phyloP scores from a whole-genome alignment of 2,329 filamentous ascomycete genomes.

The Talaromyces sp. region DNA sequence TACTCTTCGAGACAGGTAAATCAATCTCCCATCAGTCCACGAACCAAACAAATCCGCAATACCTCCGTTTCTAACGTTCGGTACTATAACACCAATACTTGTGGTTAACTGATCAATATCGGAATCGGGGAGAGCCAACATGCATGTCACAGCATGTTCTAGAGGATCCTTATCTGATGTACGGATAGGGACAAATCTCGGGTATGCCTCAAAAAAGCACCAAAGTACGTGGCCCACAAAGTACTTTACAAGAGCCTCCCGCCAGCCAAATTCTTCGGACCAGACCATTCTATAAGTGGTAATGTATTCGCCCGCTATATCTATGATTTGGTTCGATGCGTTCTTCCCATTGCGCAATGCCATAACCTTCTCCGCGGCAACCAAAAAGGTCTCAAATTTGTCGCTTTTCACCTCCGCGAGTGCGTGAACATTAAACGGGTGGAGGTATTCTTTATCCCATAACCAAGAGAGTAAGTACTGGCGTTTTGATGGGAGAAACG shows the following conservation, averaged over 20 bases:
- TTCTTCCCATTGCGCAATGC: not conserved
- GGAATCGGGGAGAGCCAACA: slow-evolving; percentile 5
- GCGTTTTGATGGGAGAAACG: too few species aligned
- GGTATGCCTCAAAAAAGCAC: slow-evolving; percentile 14
- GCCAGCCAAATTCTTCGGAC: not conserved
- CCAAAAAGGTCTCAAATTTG: not conserved
- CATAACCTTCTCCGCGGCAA: slow-evolving; percentile 6
- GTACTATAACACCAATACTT: not conserved
- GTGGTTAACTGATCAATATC: slow-evolving; percentile 4
- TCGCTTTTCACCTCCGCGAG: not conserved
- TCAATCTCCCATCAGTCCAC: slow-evolving; percentile 7
- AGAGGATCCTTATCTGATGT: slow-evolving; percentile 1
- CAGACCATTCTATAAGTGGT: not conserved
- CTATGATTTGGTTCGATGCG: not conserved
- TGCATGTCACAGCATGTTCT: not conserved
- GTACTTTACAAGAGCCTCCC: not conserved
- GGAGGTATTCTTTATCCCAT: too few species aligned
- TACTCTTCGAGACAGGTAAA: not conserved
- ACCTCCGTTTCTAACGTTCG: not conserved
- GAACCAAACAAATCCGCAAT: not conserved
- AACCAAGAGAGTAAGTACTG: too few species aligned
- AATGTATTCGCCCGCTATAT: slow-evolving; percentile 3
- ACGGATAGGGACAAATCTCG: not conserved
- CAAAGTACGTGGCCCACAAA: slow-evolving; percentile 10
- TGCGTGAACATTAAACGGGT: too few species aligned